phyloP scores from a whole-genome alignment of 129 eudicot species.

The Ambrosia trifida region DNA sequence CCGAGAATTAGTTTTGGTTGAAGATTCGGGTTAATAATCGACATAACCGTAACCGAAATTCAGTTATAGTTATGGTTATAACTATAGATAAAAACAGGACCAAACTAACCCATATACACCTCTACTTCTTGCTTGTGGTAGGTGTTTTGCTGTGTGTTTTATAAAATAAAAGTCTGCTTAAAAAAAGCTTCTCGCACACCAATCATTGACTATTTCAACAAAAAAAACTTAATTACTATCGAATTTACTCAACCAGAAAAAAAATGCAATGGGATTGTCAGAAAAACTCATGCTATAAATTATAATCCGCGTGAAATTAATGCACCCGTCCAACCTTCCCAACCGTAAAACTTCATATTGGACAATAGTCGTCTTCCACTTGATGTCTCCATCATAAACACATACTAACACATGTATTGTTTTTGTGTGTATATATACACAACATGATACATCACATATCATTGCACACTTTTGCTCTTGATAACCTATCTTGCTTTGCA shows the following conservation, averaged over 20 bases:
- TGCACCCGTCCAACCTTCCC: constrained; percentile 32
- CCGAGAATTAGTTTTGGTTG: no score
- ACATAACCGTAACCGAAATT: no score
- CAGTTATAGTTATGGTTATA: no score
- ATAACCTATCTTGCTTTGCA: constrained; percentile 24
- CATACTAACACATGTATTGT: neutral
- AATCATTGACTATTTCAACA: neutral
- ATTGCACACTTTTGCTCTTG: constrained; percentile 26
- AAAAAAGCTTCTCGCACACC: neutral
- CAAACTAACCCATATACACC: no score
- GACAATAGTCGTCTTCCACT: neutral
- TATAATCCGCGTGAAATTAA: constrained; percentile 33
- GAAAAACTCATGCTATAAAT: constrained; percentile 18
- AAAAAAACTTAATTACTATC: neutral
- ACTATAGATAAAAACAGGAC: no score
- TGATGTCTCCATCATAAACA: neutral
- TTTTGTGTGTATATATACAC: constrained; percentile 26
- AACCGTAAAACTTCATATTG: constrained; percentile 27
- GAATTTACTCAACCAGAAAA: neutral
- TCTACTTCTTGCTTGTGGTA: no score
- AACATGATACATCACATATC: constrained; percentile 16
- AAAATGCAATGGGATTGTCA: neutral
- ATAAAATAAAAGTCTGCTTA: no score
- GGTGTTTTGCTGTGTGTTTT: no score
- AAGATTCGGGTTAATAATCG: no score